These are phyloP conservation scores for Omphalotus guepiniiformis DNA, from an alignment of 768 basidiomycete species.

Conservation along the genomic window DNA sequence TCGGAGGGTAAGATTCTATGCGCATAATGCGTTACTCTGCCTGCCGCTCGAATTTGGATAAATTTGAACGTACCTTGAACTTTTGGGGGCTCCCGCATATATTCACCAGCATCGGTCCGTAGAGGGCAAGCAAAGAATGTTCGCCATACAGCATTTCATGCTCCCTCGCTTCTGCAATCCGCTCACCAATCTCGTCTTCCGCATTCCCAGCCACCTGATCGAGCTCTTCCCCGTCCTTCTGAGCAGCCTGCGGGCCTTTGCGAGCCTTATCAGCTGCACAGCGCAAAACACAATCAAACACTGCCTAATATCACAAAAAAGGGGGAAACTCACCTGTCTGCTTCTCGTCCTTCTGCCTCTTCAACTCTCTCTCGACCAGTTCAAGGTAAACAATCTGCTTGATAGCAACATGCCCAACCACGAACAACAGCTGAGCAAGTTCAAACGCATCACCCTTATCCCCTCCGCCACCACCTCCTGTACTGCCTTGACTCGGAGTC, in stretches of 20 bases:
- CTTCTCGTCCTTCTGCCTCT: constrained; percentile 90
- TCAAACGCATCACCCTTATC: constrained; percentile 81
- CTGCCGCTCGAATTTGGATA: no score
- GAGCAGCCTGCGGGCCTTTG: constrained; percentile 31
- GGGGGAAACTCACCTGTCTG: constrained; percentile 54
- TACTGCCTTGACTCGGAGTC: constrained; percentile 23
- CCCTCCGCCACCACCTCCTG: constrained; percentile 28
- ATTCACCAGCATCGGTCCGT: constrained; percentile 86
- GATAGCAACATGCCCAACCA: constrained; percentile 95
- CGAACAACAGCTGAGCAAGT: constrained; percentile 90
- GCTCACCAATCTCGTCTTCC: constrained; percentile 97
- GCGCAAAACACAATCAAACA: background rate
- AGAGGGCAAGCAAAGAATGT: constrained; percentile 75
- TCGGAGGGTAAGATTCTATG: constrained; percentile 81
- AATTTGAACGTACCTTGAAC: constrained; percentile 83
- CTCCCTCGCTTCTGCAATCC: constrained; percentile 81
- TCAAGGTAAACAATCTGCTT: constrained; percentile 98
- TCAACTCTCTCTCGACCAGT: constrained; percentile 93
- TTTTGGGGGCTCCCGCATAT: constrained; percentile 88
- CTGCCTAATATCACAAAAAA: background rate
- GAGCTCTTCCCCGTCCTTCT: constrained; percentile 79
- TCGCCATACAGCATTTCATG: constrained; percentile 82
- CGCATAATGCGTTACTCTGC: no score
- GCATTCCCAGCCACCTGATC: constrained; percentile 97
- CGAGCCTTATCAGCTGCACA: constrained; percentile 57